Conservation (phyloP, 169 alveolate genomes). For the Plasmodium adleri region DNA sequence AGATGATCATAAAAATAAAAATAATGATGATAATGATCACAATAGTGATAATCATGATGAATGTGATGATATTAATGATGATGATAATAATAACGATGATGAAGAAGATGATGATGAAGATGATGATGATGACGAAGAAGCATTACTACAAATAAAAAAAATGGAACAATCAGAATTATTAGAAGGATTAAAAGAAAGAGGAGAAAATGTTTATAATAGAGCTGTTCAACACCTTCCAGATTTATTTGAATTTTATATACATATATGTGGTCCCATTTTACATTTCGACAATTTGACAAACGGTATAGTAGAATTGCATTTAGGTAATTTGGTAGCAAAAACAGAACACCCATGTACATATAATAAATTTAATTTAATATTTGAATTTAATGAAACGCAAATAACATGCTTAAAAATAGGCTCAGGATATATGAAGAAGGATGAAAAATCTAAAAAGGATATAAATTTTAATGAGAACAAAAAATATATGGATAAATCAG, state of each 20-base stretch:
- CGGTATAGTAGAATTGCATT: constrained; percentile 83
- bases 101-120: constrained; percentile 41
- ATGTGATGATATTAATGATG: background rate
- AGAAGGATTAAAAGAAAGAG: constrained; percentile 76
- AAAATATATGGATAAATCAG: background rate
- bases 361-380: constrained; percentile 80
- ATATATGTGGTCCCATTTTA: constrained; percentile 85
- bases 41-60: background rate
- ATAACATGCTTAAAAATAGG: constrained; percentile 77
- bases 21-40: background rate
- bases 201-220: constrained; percentile 76
- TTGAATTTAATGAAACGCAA: constrained; percentile 90
- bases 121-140: constrained; percentile 59
- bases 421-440: background rate
- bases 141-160: constrained; percentile 45
- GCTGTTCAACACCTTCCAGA: constrained; percentile 79
- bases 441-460: constrained; percentile 9
- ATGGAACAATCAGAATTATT: constrained; percentile 63
- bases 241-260: constrained; percentile 77
- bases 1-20: background rate
- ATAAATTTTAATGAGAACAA: background rate
- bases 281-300: constrained; percentile 83
- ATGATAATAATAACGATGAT: constrained; percentile 19
- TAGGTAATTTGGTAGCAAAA: constrained; percentile 85
- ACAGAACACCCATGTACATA: constrained; percentile 86